Evolutionary conservation across 257 asterid species (phyloP).

Genomic region (Ballota nigra): DNA sequence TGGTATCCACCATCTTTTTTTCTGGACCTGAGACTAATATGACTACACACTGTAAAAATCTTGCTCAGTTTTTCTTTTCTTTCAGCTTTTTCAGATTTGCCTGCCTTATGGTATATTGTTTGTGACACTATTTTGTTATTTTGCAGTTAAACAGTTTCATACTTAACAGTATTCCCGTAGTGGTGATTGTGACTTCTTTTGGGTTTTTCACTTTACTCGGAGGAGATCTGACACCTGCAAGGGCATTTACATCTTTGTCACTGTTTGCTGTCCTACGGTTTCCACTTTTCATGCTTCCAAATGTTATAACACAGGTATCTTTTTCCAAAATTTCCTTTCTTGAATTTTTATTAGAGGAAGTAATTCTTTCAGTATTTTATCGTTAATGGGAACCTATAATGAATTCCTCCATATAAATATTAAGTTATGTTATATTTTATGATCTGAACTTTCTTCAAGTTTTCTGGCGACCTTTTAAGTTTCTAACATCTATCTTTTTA

Average conservation of each 20-base stretch:
- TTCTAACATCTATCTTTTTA: background rate
- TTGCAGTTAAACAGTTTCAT: constrained; percentile 81
- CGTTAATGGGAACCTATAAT: background rate
- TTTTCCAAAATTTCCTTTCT: constrained; percentile 1
- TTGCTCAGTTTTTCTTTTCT: constrained; percentile 2
- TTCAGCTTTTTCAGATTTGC: constrained; percentile 7
- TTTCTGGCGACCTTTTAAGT: background rate
- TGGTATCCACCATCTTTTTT: constrained; percentile 10
- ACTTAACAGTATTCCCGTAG: constrained; percentile 85
- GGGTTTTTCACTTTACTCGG: constrained; percentile 83
- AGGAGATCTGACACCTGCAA: constrained; percentile 94
- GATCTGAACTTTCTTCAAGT: background rate
- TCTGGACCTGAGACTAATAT: background rate
- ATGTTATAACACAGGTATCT: constrained; percentile 78
- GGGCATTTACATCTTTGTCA: constrained; percentile 93
- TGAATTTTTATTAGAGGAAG: background rate
- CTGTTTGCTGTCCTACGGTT: constrained; percentile 86
- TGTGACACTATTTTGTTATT: constrained; percentile 26
- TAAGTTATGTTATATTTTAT: background rate
- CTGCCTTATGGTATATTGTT: background rate
- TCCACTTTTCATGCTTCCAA: constrained; percentile 96
- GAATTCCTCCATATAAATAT: background rate
- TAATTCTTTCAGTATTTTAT: background rate
- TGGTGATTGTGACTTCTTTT: constrained; percentile 85
- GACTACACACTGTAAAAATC: background rate